phyloP scores from a whole-genome alignment of 163 green algal species.

The Scenedesmus sp. region DNA sequence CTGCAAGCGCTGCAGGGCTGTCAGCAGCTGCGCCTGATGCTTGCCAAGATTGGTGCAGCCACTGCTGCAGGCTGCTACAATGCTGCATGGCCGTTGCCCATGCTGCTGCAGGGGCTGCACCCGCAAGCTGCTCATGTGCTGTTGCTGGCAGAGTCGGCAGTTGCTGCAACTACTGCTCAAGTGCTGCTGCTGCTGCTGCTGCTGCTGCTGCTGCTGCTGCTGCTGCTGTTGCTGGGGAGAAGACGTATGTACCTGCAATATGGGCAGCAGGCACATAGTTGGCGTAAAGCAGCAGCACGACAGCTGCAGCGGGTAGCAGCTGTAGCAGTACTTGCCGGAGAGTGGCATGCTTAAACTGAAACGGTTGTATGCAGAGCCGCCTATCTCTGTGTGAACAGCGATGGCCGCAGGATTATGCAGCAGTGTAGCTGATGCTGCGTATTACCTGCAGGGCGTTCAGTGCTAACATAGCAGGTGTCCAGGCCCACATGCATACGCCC shows the following conservation, averaged over 20 bases:
- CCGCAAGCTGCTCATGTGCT: slow-evolving; percentile 6
- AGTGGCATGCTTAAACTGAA: not conserved
- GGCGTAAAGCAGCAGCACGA: not conserved
- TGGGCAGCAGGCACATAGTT: not conserved
- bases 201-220: not conserved
- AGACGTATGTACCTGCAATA: not conserved
- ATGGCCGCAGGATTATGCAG: no score
- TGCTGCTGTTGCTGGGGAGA: not conserved
- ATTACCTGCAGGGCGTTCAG: not conserved
- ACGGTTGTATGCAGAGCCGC: not conserved
- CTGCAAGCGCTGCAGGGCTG: not conserved
- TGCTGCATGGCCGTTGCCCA: not conserved
- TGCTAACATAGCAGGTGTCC: not conserved
- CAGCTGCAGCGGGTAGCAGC: not conserved
- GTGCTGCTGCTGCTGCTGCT: not conserved
- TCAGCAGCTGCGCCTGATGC: not conserved
- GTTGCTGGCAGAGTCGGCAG: not conserved
- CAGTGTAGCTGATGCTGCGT: slow-evolving; percentile 12
- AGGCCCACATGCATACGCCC: not conserved
- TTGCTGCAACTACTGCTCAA: not conserved
- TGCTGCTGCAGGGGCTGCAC: not conserved
- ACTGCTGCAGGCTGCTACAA: not conserved
- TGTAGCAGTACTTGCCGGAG: not conserved
- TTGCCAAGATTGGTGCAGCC: not conserved
- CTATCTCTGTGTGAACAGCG: not conserved